Conservation (phyloP, 148 eudicot genomes). For the Rhododendron griersonianum region DNA sequence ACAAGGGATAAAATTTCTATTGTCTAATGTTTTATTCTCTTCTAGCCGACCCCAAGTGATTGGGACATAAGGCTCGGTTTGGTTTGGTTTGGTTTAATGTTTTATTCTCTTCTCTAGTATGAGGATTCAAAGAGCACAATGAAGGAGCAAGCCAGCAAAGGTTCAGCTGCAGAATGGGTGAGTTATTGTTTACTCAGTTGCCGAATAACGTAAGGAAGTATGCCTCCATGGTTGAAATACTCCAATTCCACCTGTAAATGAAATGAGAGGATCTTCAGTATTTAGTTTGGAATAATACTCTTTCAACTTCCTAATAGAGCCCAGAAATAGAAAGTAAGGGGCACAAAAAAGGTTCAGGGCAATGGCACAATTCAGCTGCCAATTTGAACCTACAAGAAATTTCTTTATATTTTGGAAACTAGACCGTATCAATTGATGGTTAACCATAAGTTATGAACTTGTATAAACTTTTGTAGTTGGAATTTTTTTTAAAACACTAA, state of each 20-base stretch:
- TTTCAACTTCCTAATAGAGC: neutral
- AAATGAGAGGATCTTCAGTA: neutral
- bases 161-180: neutral
- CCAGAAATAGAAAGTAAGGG: neutral
- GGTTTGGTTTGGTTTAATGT: too few relatives aligned
- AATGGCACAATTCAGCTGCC: neutral
- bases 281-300: neutral
- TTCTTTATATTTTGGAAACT: neutral
- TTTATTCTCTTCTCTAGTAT: neutral
- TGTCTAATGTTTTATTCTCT: neutral
- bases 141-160: neutral
- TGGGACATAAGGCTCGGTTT: too few relatives aligned
- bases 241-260: conserved; percentile 12
- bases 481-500: neutral
- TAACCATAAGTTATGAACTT: neutral
- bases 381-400: neutral
- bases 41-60: neutral
- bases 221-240: conserved; percentile 15
- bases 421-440: neutral
- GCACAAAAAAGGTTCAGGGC: neutral
- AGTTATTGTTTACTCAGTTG: conserved; percentile 9
- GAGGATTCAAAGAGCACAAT: neutral
- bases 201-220: conserved; percentile 10
- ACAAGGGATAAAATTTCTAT: neutral
- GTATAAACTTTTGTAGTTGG: neutral